Evolutionary conservation across 2,329 filamentous ascomycete species (phyloP).

Genomic region (Parastagonospora avenae): DNA sequence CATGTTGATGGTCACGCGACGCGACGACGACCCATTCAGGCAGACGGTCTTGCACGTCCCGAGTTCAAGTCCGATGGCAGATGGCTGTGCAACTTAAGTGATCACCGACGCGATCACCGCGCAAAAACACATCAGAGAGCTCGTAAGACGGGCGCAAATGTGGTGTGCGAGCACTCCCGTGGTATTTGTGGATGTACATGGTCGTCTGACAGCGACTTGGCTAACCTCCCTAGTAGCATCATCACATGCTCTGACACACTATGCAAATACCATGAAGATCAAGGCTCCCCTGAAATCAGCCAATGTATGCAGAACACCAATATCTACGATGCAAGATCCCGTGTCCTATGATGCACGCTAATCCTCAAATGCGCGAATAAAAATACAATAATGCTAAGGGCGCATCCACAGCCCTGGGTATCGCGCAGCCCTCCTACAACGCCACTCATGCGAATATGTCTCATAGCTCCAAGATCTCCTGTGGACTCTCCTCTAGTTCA

Average conservation of each 20-base stretch:
- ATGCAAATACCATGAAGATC: too few relatives aligned
- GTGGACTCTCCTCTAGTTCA: conserved; percentile 1
- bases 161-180: not conserved
- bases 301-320: too few relatives aligned
- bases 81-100: conserved; percentile 7
- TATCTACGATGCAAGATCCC: not conserved
- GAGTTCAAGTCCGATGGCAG: not conserved
- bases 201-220: not conserved
- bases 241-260: too few relatives aligned
- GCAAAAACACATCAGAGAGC: not conserved
- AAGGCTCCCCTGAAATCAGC: too few relatives aligned
- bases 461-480: conserved; percentile 28
- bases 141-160: not conserved
- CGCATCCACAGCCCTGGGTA: not conserved
- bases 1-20: conserved; percentile 36
- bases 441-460: not conserved
- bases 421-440: not conserved
- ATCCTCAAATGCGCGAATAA: not conserved
- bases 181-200: not conserved
- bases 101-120: not conserved
- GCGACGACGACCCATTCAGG: conserved; percentile 10
- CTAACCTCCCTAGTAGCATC: too few relatives aligned
- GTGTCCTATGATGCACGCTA: conserved; percentile 1
- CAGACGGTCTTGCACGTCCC: conserved; percentile 28
- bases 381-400: not conserved